phyloP scores from a whole-genome alignment of 2,329 filamentous ascomycete genomes.

The Colletotrichum theobromicola region DNA sequence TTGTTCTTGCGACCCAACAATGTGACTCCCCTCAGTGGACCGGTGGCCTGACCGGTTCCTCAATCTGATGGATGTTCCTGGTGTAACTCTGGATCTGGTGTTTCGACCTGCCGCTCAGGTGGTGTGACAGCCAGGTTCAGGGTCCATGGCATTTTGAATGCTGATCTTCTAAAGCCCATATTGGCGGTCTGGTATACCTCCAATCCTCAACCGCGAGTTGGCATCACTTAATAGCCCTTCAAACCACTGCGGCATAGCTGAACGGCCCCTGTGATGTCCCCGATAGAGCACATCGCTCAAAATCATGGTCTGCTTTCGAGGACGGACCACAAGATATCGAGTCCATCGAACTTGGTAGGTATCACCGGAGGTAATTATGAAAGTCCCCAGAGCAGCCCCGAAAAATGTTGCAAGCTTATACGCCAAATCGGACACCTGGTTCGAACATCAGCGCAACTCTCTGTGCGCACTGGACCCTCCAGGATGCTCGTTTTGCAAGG shows the following conservation, averaged over 20 bases:
- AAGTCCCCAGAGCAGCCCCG: neutral
- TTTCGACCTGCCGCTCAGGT: slow-evolving; percentile 11
- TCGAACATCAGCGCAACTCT: slow-evolving; percentile 1
- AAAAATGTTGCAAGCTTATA: neutral
- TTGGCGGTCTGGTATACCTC: neutral
- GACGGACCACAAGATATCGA: neutral
- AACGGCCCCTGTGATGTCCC: neutral
- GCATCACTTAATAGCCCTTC: neutral
- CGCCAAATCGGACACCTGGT: neutral
- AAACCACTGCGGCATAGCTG: neutral
- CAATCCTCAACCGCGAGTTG: neutral
- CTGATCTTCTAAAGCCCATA: neutral
- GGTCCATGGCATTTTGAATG: neutral
- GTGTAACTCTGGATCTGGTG: slow-evolving; percentile 12
- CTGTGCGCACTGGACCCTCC: neutral
- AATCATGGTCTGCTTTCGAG: neutral
- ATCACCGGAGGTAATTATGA: no score
- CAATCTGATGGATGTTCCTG: slow-evolving; percentile 12
- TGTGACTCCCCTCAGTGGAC: neutral
- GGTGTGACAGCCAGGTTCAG: slow-evolving; percentile 8
- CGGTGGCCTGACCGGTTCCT: slow-evolving; percentile 2
- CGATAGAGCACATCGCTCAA: neutral
- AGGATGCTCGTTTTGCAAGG: neutral
- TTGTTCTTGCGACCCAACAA: neutral
- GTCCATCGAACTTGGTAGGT: neutral